Evolutionary conservation across 768 basidiomycete genomes (phyloP), one percentile per base, ranked within the genome.

Genomic region (Dentipellis sp.): DNA sequence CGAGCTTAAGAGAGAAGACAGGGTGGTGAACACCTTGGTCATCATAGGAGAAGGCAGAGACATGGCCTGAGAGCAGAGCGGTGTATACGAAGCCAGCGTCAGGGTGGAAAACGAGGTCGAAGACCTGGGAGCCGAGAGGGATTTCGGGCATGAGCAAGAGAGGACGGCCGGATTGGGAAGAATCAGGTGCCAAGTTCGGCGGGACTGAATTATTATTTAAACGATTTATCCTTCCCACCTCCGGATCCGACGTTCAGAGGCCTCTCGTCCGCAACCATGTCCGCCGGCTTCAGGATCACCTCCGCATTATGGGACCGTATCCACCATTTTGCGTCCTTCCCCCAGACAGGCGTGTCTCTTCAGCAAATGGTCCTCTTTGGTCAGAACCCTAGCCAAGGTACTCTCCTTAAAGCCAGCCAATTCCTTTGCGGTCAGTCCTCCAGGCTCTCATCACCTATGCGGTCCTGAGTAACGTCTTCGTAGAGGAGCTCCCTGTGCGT

Each of bases 311-410:
- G 92, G 91, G 90, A 93, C 72, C 86, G 80, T 70, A 91, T 94
- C 58, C 88, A 88, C 71, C 88, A 94, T 64, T 94, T 90, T 65
- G 88, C 91, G 0, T 88, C 87, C 1, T 94, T 94, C 70, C 91
- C 91, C 2, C 94, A 94, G 72, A 95, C 93, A 0, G 91, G 92
- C 52, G 94, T 98, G 3, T 97, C 94, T 0, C 77, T 97, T 17
- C 90, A 97, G 71, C 95, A 98, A 72, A 97, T 99, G 94, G 92
- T 97, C 51, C 79, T 89, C 54, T 97, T 99, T 66, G 95, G 95
- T 0, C 93, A 97, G 74, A 90, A 97, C 65, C 94, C 95, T 0
- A 87, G 83, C 54, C 91, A 95, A 67, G 95, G 95, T 0, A 99
- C 95, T 0, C 77, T 99, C 10, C 72, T 97, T n/a, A 88, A 86